phyloP scores from a whole-genome alignment of 805 yeast species.

The Hanseniaspora thailandica region DNA sequence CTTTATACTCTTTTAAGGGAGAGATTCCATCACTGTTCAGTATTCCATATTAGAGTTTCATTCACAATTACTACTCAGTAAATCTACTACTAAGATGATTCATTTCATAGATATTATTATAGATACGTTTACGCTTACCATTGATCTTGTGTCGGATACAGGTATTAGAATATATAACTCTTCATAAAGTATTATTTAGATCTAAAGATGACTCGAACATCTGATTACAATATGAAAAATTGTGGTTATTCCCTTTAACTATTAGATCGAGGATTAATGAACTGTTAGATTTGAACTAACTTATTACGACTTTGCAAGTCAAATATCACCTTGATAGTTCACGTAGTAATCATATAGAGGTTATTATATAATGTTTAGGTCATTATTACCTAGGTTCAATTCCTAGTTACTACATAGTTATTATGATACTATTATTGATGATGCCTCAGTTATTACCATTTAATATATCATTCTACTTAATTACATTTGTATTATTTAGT shows the following conservation, averaged over 20 bases:
- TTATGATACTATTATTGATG: background rate
- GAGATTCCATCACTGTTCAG: background rate
- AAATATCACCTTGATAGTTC: background rate
- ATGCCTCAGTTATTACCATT: conserved; percentile 15
- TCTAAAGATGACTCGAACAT: background rate
- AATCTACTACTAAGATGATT: background rate
- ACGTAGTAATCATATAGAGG: conserved; percentile 4
- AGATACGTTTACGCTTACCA: too few species aligned
- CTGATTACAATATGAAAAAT: background rate
- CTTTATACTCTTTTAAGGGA: background rate
- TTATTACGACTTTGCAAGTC: background rate
- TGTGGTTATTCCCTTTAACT: background rate
- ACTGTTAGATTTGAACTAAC: background rate
- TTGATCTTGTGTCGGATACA: too few species aligned
- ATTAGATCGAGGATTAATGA: background rate
- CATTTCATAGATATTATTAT: background rate
- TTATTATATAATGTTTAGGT: conserved; percentile 6
- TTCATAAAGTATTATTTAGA: background rate
- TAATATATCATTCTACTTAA: conserved; percentile 7
- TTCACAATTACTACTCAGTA: background rate
- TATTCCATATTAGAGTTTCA: background rate
- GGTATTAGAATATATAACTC: background rate
- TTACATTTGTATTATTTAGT: conserved; percentile 6
- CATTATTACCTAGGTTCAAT: conserved; percentile 1
- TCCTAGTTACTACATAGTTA: conserved; percentile 2